A percentile compares a stretch with the other conserved stretches of the same genome.
These are phyloP conservation scores for Talaromyces ruber DNA, from an alignment of 495 filamentous ascomycete genomes.

Conservation along the genomic window DNA sequence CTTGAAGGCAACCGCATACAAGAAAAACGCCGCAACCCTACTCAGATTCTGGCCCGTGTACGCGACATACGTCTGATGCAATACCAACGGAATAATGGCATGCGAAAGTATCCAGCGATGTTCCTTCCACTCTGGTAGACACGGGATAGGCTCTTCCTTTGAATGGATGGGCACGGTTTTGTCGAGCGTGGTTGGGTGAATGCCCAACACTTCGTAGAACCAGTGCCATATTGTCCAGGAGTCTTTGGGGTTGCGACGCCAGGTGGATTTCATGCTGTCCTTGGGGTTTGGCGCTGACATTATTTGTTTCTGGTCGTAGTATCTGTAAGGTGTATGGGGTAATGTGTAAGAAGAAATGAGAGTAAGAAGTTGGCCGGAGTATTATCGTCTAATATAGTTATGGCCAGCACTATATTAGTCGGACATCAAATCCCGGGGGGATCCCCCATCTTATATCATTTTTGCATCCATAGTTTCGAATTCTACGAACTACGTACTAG, in stretches of 20 bases:
- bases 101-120: slow-evolving; percentile 23
- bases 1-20: slow-evolving; percentile 23
- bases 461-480: not conserved
- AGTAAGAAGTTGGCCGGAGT: not conserved
- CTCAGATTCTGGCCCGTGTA: slow-evolving; percentile 18
- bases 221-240: slow-evolving; percentile 24
- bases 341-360: not conserved
- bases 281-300: slow-evolving; percentile 11
- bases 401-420: too few relatives aligned
- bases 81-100: slow-evolving; percentile 15
- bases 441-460: not conserved
- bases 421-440: not conserved
- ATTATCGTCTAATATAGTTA: not conserved
- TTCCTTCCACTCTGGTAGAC: slow-evolving; percentile 22
- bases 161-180: slow-evolving; percentile 15
- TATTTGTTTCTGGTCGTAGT: too few relatives aligned
- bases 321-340: not conserved
- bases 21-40: slow-evolving; percentile 16
- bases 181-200: slow-evolving; percentile 21
- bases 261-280: slow-evolving; percentile 30
- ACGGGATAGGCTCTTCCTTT: slow-evolving; percentile 20
- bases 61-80: slow-evolving; percentile 22
- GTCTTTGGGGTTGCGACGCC: slow-evolving; percentile 18
- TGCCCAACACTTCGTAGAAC: slow-evolving; percentile 22
- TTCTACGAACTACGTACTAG: not conserved